A percentile compares a stretch with the other conserved stretches of the same genome.
phyloP scores from a whole-genome alignment of 2,329 filamentous ascomycete species.

The Paracoccidioides brasiliensis region DNA sequence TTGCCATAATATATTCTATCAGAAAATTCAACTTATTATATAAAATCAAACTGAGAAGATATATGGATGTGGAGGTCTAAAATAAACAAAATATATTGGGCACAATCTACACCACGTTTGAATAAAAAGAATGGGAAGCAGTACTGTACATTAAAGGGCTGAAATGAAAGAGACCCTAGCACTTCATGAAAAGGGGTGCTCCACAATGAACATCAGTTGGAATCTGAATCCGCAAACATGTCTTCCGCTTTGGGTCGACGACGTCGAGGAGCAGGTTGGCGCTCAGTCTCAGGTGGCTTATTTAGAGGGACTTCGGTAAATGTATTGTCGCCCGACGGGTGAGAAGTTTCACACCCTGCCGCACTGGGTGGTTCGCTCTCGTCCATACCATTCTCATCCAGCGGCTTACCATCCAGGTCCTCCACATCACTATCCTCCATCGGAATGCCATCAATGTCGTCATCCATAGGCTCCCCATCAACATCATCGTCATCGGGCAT shows the following conservation, averaged over 20 bases:
- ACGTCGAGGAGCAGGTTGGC: slow-evolving; percentile 29
- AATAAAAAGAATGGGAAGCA: neutral
- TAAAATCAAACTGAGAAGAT: neutral
- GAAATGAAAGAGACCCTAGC: no score
- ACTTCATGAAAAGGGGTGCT: neutral
- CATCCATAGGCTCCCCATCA: slow-evolving; percentile 30
- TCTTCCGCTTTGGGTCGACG: slow-evolving; percentile 65
- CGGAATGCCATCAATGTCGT: slow-evolving; percentile 31
- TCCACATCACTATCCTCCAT: slow-evolving; percentile 41
- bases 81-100: neutral
- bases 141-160: no score
- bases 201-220: slow-evolving; percentile 23
- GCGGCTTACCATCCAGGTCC: slow-evolving; percentile 34
- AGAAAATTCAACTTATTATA: no score
- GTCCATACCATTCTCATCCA: slow-evolving; percentile 34
- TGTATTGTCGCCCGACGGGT: slow-evolving; percentile 13
- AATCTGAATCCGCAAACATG: slow-evolving; percentile 74
- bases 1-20: no score
- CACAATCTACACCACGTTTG: neutral
- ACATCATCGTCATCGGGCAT: slow-evolving; percentile 32
- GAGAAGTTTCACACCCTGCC: slow-evolving; percentile 15
- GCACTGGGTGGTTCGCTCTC: slow-evolving; percentile 25
- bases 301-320: slow-evolving; percentile 11
- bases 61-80: neutral
- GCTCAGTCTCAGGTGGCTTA: slow-evolving; percentile 16